Base-by-base conservation (phyloP, 2,329 filamentous ascomycete species). In the Rhynchosporium secalis region DNA sequence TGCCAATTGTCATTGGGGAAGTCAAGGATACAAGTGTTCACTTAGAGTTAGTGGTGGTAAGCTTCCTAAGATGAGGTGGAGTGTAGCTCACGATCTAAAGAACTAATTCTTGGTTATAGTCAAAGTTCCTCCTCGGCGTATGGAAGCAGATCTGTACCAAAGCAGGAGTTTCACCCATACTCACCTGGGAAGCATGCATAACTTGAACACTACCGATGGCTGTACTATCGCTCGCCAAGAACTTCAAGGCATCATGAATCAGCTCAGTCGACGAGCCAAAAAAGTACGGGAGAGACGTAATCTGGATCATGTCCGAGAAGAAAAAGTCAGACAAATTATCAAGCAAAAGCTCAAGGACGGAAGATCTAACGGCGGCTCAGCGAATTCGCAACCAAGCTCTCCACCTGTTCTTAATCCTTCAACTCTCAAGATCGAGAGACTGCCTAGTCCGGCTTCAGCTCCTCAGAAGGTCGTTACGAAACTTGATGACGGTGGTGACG, bases 21-120 rank as follows among this genome's bases (percentile, higher is more conserved):
- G 48, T 38, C 48, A 52, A n/a, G 48, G 48, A 10, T 52, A 33
- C 31, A 52, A 52, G n/a, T 52, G 48, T n/a, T 52, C 48, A 15
- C 4, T 52, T 26, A 13, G 48, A 26, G 33, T 52, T 12, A 31
- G 48, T n/a, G 33, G 48, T 12, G 31, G 48, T 52, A 26, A 52
- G 48, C 38, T 28, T 46, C n/a, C 10, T 20, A n/a, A 28, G 6
- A 2, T 12, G n/a, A 20, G 48, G 26, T n/a, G 6, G 26, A 6
- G 33, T 6, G 9, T 6, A 10, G 33, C 20, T n/a, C n/a, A 46
- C 20, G 5, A 4, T 46, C 7, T 20, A 46, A 4, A 38, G n/a
- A 38, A 31, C 31, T 51, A 3, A 51, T 9, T 36, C 15, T 7
- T 36, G 29, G 9, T 20, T 20, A 8, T 26, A 52, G 48, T 52